Percentiles rank a stretch among this genome's conserved stretches.
Conservation (phyloP, 176 grass and related monocot genomes). For the Coix lacrymajobi region DNA sequence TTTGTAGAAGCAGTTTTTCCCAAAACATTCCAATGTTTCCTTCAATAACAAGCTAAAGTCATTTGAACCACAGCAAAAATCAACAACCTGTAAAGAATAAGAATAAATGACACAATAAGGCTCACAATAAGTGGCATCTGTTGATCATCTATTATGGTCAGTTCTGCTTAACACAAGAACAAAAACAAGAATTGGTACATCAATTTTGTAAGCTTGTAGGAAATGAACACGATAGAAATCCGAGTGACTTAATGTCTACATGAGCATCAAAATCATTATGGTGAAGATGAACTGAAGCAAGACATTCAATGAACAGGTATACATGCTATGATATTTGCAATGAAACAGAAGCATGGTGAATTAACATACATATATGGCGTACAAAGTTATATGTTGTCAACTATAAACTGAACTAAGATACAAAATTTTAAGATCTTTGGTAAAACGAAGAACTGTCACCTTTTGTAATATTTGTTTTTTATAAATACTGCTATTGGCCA, state of each 20-base stretch:
- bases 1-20: conserved; percentile 83
- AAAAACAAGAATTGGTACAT: neutral
- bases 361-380: neutral
- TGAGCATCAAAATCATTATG: neutral
- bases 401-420: neutral
- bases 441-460: neutral
- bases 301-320: neutral
- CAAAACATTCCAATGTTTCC: conserved; percentile 64
- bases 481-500: neutral
- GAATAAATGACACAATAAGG: conserved; percentile 16
- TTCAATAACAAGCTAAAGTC: conserved; percentile 88
- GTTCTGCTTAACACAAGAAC: neutral
- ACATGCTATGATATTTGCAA: neutral
- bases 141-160: neutral
- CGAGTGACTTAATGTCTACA: neutral
- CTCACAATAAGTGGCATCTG: neutral
- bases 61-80: conserved; percentile 96
- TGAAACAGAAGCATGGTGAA: neutral
- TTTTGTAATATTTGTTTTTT: neutral
- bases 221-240: conserved; percentile 9
- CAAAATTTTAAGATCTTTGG: neutral
- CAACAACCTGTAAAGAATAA: conserved; percentile 58
- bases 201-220: neutral
- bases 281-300: neutral
- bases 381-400: neutral